Evolutionary conservation across 2,329 filamentous ascomycete genomes (phyloP).

Genomic region (Ophiostoma angusticollis): DNA sequence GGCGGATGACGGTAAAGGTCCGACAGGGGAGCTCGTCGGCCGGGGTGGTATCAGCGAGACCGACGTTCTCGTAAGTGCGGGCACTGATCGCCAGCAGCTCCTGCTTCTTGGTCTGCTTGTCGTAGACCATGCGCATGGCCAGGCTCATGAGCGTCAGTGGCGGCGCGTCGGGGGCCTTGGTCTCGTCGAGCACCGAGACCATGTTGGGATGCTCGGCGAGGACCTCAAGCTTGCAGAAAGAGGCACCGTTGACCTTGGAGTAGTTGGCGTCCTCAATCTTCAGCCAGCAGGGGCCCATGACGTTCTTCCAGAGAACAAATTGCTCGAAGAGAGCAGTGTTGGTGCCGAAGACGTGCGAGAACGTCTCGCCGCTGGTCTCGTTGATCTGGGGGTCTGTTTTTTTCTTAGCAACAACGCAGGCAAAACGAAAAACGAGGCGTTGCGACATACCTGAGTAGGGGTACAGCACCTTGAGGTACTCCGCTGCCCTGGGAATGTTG

Average conservation of each 20-base stretch:
- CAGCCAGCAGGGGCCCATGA: slow-evolving; percentile 98
- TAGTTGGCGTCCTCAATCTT: slow-evolving; percentile 82
- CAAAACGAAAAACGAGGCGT: not conserved
- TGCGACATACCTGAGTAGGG: slow-evolving; percentile 63
- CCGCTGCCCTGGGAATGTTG: slow-evolving; percentile 72
- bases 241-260: slow-evolving; percentile 73
- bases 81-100: slow-evolving; percentile 88
- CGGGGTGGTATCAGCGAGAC: slow-evolving; percentile 73
- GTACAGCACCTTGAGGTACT: slow-evolving; percentile 94
- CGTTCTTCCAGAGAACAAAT: slow-evolving; percentile 96
- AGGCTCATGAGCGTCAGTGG: slow-evolving; percentile 94
- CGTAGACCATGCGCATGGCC: slow-evolving; percentile 75
- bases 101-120: slow-evolving; percentile 87
- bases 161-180: slow-evolving; percentile 69
- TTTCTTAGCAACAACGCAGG: too few species aligned
- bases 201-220: slow-evolving; percentile 65
- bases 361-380: slow-evolving; percentile 71
- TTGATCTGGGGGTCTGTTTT: slow-evolving; percentile 60
- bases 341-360: slow-evolving; percentile 84
- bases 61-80: slow-evolving; percentile 83
- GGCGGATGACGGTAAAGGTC: slow-evolving; percentile 84
- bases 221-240: slow-evolving; percentile 93
- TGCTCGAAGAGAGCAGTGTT: slow-evolving; percentile 95
- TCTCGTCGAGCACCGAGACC: slow-evolving; percentile 60
- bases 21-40: slow-evolving; percentile 80